These are phyloP conservation scores for Escallonia herrerae DNA, from an alignment of 129 eudicot species.

Conservation along the genomic window DNA sequence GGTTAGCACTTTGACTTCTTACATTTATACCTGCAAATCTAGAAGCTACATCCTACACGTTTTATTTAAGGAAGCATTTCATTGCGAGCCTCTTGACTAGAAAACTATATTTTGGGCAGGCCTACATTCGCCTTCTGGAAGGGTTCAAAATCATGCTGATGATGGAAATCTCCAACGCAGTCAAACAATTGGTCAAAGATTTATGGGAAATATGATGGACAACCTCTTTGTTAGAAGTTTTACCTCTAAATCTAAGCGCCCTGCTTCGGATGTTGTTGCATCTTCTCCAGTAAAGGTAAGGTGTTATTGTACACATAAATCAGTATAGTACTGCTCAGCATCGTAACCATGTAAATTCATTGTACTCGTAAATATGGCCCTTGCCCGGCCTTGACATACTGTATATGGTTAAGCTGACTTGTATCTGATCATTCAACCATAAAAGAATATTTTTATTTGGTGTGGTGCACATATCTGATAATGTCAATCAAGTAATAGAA, in stretches of 20 bases:
- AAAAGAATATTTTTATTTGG: no score
- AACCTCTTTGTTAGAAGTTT: slow-evolving; percentile 70
- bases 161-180: slow-evolving; percentile 52
- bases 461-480: no score
- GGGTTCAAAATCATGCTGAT: slow-evolving; percentile 43
- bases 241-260: slow-evolving; percentile 55
- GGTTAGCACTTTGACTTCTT: slow-evolving; percentile 31
- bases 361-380: no score
- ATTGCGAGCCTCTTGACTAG: slow-evolving; percentile 1
- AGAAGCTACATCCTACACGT: slow-evolving; percentile 2
- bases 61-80: slow-evolving; percentile 4
- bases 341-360: no score
- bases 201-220: slow-evolving; percentile 97
- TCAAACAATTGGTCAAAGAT: slow-evolving; percentile 84
- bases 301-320: background rate
- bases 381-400: no score
- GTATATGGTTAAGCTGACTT: no score
- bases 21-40: background rate
- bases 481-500: no score
- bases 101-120: slow-evolving; percentile 34
- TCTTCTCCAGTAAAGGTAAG: slow-evolving; percentile 83
- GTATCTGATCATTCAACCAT: no score
- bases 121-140: slow-evolving; percentile 59
- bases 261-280: slow-evolving; percentile 42
- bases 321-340: no score